Base-by-base conservation (phyloP, 345 rosid species). In the Eucalyptus paniculata region DNA sequence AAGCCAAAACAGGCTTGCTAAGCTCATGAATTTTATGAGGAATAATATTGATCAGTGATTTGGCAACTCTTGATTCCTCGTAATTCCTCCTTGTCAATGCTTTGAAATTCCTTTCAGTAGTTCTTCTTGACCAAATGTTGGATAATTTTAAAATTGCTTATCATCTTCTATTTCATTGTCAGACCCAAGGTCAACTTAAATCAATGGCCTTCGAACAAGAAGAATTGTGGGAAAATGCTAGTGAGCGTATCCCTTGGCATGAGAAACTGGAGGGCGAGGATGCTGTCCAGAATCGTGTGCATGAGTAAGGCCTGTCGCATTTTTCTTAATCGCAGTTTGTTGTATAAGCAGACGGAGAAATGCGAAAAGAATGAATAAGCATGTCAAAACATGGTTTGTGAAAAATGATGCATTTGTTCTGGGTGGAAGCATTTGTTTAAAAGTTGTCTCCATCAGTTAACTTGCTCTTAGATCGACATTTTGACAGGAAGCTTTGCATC, bases 231-330 rank as follows among this genome's bases (percentile, higher is more conserved):
- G 91, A 94, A 92, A 96, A 93, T 91, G 99, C 99, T 89, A 94
- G 86, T 91, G 96, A 96, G 82, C 98, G 98, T 86, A 95, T 97
- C 89, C 95, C 97, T 91, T 97, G 99, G 99, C 99, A 97, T 93
- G 98, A 96, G 93, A 96, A 94, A 91, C 91, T 97, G 92, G 98
- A 97, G 88, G 99, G 99, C 26, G 99, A 97, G 91, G 98, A 95
- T 87, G 98, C 97, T 91, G 92, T 97, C 91, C 99, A 97, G 93
- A 97, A 96, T 90, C 99, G 93, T 88, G 96, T 97, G 88, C 99
- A 97, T 85, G 99, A 97, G 99, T 97, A 90, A 93, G 99, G 93
- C 91, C 86, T 87, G 86, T 77, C 67, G 19, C 86, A 62, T 86
- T 92, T 49, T 50, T 60, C 72, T 69, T 45, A 56, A 30, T 86